phyloP scores from a whole-genome alignment of 2,329 filamentous ascomycete species.

The Mycogone perniciosa region DNA sequence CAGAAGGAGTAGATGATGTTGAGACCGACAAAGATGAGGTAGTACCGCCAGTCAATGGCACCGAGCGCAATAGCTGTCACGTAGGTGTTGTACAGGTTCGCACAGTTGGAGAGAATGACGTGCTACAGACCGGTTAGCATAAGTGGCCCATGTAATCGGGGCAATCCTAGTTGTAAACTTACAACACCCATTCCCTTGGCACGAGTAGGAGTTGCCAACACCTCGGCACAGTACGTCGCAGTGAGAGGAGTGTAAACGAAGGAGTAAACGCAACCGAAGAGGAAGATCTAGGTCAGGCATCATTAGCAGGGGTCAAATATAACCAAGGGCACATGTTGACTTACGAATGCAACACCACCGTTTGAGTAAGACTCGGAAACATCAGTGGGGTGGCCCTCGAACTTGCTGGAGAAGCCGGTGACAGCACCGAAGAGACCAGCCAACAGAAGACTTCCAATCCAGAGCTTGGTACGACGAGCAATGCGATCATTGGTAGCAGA shows the following conservation, averaged over 20 bases:
- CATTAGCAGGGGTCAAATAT: background rate
- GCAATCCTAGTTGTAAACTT: constrained; percentile 3
- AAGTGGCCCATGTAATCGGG: background rate
- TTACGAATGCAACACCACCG: constrained; percentile 40
- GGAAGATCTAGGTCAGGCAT: constrained; percentile 35
- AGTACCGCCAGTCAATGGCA: constrained; percentile 25
- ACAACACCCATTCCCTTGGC: constrained; percentile 31
- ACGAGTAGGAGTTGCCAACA: constrained; percentile 25
- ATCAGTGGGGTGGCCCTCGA: constrained; percentile 28
- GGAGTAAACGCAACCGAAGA: constrained; percentile 46
- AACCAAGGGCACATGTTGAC: constrained; percentile 7
- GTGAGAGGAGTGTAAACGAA: constrained; percentile 45
- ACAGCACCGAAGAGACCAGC: constrained; percentile 41
- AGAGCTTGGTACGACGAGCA: constrained; percentile 37
- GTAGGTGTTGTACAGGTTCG: constrained; percentile 28
- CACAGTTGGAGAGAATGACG: constrained; percentile 25
- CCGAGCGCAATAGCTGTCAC: constrained; percentile 26
- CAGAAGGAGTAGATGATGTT: constrained; percentile 23
- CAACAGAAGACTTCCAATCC: constrained; percentile 43
- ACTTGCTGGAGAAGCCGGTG: constrained; percentile 39
- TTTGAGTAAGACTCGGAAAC: constrained; percentile 32
- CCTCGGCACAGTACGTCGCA: constrained; percentile 31
- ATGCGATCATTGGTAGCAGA: constrained; percentile 26
- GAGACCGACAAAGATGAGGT: constrained; percentile 27
- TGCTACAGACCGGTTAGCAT: constrained; percentile 11